These are phyloP conservation scores for Pichia cabralensis DNA, from an alignment of 805 yeast genomes.

Conservation along the genomic window DNA sequence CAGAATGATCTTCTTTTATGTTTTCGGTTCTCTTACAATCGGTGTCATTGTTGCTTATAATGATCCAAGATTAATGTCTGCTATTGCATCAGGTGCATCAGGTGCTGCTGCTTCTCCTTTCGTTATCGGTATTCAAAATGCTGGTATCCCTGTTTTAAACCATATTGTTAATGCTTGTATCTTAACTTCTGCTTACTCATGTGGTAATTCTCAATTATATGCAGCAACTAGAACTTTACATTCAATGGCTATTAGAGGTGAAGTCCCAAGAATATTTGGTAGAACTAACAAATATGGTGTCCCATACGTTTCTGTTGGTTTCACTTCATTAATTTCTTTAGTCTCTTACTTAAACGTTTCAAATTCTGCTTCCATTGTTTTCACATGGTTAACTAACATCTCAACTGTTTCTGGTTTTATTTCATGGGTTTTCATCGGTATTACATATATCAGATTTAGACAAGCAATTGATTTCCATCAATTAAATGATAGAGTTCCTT, in stretches of 20 bases:
- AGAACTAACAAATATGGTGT: slow-evolving; percentile 41
- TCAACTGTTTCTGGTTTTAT: slow-evolving; percentile 59
- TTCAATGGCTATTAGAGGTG: slow-evolving; percentile 31
- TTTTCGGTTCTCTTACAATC: slow-evolving; percentile 44
- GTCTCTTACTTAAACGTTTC: slow-evolving; percentile 47
- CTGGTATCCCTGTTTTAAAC: slow-evolving; percentile 47
- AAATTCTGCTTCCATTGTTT: slow-evolving; percentile 41
- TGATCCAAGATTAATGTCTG: slow-evolving; percentile 37
- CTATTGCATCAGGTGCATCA: slow-evolving; percentile 33
- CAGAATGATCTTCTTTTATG: slow-evolving; percentile 53
- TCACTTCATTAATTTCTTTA: slow-evolving; percentile 30
- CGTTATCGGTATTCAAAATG: slow-evolving; percentile 53
- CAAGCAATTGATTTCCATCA: slow-evolving; percentile 48
- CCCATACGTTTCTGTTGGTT: slow-evolving; percentile 41
- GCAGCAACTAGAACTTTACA: slow-evolving; percentile 34
- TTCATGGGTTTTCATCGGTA: slow-evolving; percentile 47
- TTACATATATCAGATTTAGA: slow-evolving; percentile 53
- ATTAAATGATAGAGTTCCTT: slow-evolving; percentile 47
- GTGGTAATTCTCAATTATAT: slow-evolving; percentile 35
- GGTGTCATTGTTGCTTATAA: slow-evolving; percentile 51
- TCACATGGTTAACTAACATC: slow-evolving; percentile 57
- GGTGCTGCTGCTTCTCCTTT: slow-evolving; percentile 61
- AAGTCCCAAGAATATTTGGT: slow-evolving; percentile 29
- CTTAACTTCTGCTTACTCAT: slow-evolving; percentile 47
- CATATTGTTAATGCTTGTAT: slow-evolving; percentile 55